A percentile compares a stretch with the other conserved stretches of the same genome.
Conservation (phyloP, 2,329 filamentous ascomycete species). For the Pseudopyricularia cyperi region DNA sequence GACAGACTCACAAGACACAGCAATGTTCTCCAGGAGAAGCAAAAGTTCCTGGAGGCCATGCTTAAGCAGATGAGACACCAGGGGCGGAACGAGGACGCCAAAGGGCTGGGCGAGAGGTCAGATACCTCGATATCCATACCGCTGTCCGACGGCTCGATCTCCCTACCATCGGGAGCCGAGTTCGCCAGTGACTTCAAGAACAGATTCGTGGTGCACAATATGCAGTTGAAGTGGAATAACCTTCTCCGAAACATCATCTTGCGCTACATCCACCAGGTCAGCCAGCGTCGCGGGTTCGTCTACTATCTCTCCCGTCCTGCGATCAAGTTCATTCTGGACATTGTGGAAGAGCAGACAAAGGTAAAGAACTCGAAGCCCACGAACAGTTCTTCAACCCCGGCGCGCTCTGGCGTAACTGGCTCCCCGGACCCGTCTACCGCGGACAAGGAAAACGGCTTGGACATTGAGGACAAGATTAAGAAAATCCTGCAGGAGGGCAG, state of each 20-base stretch:
- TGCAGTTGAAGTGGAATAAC: slow-evolving; percentile 98
- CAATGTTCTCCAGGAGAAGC: slow-evolving; percentile 42
- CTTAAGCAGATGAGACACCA: slow-evolving; percentile 29
- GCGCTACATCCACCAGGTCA: slow-evolving; percentile 93
- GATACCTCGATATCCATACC: slow-evolving; percentile 28
- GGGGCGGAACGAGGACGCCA: slow-evolving; percentile 12
- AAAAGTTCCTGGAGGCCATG: slow-evolving; percentile 45
- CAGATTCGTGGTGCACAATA: slow-evolving; percentile 93
- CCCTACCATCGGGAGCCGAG: slow-evolving; percentile 60
- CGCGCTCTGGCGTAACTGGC: neutral
- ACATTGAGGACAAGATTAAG: slow-evolving; percentile 74
- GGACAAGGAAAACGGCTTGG: slow-evolving; percentile 44
- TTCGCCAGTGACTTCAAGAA: slow-evolving; percentile 95
- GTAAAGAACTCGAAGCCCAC: slow-evolving; percentile 34
- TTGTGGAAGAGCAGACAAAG: slow-evolving; percentile 86
- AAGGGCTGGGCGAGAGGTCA: slow-evolving; percentile 14
- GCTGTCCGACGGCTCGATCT: slow-evolving; percentile 36
- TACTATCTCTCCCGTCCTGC: slow-evolving; percentile 95
- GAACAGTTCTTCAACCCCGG: slow-evolving; percentile 1
- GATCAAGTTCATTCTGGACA: slow-evolving; percentile 95
- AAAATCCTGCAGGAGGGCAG: slow-evolving; percentile 75
- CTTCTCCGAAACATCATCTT: slow-evolving; percentile 89
- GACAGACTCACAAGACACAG: slow-evolving; percentile 46
- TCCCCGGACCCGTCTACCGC: slow-evolving; percentile 26
- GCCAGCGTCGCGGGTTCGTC: slow-evolving; percentile 87